These are phyloP conservation scores for Pelargonium myrrhifolium DNA, from an alignment of 441 rosid species.

Conservation along the genomic window DNA sequence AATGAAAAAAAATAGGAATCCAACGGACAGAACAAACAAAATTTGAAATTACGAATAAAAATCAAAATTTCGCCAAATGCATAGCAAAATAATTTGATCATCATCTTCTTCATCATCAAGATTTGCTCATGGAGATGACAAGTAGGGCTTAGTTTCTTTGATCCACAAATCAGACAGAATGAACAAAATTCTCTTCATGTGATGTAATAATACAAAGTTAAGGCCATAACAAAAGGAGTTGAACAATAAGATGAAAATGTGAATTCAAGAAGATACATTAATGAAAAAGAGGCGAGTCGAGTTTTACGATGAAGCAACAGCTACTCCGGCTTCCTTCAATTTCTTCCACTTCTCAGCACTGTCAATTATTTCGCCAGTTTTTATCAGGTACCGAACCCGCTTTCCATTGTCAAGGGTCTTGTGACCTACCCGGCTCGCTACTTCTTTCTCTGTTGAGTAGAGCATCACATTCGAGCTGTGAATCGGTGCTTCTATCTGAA, in stretches of 20 bases:
- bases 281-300: constrained; percentile 4
- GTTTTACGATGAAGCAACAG: constrained; percentile 25
- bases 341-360: constrained; percentile 61
- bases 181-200: constrained; percentile 1
- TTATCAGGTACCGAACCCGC: constrained; percentile 68
- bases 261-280: constrained; percentile 16
- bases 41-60: too few relatives aligned
- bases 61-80: too few relatives aligned
- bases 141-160: too few relatives aligned
- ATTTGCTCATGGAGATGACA: too few relatives aligned
- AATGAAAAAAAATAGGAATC: too few relatives aligned
- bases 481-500: constrained; percentile 86
- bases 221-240: constrained; percentile 2
- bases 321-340: constrained; percentile 69
- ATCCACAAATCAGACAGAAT: neutral
- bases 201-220: neutral
- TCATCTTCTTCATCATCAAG: too few relatives aligned
- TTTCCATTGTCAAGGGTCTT: constrained; percentile 64
- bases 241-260: constrained; percentile 10
- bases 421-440: constrained; percentile 78
- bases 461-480: constrained; percentile 97
- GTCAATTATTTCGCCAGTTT: constrained; percentile 81
- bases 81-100: too few relatives aligned
- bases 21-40: too few relatives aligned
- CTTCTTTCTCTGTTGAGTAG: constrained; percentile 72